Evolutionary conservation across 495 filamentous ascomycete species (phyloP).

Genomic region (Trichoderma erinaceum): DNA sequence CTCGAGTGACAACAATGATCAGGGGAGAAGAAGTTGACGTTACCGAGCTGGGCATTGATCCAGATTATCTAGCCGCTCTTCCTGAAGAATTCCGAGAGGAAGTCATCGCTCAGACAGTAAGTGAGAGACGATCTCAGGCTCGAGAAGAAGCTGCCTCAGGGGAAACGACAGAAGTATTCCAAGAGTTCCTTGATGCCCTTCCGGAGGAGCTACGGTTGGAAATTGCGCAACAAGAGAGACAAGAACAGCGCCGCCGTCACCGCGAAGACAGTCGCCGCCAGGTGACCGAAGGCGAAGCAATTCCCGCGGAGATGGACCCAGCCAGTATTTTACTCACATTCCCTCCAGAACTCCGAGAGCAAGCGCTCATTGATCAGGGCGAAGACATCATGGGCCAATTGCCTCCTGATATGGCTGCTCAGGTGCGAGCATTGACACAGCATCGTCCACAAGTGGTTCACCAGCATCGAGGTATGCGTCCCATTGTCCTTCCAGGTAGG

Average conservation of each 20-base stretch:
- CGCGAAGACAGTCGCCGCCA: slow-evolving; percentile 63
- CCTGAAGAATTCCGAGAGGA: slow-evolving; percentile 95
- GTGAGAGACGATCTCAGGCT: slow-evolving; percentile 73
- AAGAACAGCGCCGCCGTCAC: slow-evolving; percentile 83
- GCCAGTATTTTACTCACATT: slow-evolving; percentile 89
- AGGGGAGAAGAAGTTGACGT: slow-evolving; percentile 83
- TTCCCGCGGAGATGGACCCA: slow-evolving; percentile 81
- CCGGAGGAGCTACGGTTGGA: slow-evolving; percentile 86
- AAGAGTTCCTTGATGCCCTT: slow-evolving; percentile 90
- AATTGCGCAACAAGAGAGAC: slow-evolving; percentile 79
- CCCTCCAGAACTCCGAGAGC: slow-evolving; percentile 74
- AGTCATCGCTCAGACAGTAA: slow-evolving; percentile 81
- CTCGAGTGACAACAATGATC: slow-evolving; percentile 56
- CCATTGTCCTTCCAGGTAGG: slow-evolving; percentile 23
- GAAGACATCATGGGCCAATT: slow-evolving; percentile 82
- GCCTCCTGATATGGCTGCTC: slow-evolving; percentile 74
- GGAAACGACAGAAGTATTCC: slow-evolving; percentile 82
- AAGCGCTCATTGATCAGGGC: slow-evolving; percentile 84
- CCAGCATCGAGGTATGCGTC: slow-evolving; percentile 22
- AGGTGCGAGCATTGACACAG: slow-evolving; percentile 59
- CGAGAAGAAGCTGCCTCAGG: slow-evolving; percentile 58
- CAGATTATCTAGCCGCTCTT: slow-evolving; percentile 85
- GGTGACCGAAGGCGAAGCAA: slow-evolving; percentile 44
- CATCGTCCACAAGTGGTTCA: slow-evolving; percentile 17
- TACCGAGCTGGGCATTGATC: slow-evolving; percentile 87